phyloP scores from a whole-genome alignment of 768 basidiomycete species.

The Gautieria morchelliformis region DNA sequence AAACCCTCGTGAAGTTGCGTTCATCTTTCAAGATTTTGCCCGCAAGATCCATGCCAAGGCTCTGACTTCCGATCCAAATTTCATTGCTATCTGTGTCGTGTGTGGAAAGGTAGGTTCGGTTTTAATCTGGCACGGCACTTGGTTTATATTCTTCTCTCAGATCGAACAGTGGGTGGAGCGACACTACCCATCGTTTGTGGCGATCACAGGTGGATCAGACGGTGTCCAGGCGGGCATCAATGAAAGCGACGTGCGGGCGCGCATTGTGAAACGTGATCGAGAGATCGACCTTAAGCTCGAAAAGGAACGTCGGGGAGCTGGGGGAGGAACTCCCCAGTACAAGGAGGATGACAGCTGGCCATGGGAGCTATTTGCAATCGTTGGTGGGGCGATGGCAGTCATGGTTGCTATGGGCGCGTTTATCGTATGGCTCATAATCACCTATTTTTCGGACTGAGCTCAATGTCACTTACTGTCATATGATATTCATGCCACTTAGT shows the following conservation, averaged over 20 bases:
- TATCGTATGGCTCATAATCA: slow-evolving; percentile 8
- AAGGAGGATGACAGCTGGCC: slow-evolving; percentile 5
- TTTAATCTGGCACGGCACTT: neutral
- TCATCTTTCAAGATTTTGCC: slow-evolving; percentile 77
- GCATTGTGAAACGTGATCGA: slow-evolving; percentile 37
- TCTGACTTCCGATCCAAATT: slow-evolving; percentile 75
- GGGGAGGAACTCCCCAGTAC: neutral
- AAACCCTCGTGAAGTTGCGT: slow-evolving; percentile 85
- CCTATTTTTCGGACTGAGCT: neutral
- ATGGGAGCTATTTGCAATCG: slow-evolving; percentile 9
- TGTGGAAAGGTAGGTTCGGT: slow-evolving; percentile 61
- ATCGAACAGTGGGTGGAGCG: slow-evolving; percentile 94
- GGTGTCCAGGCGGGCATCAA: slow-evolving; percentile 13
- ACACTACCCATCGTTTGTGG: slow-evolving; percentile 87
- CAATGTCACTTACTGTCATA: neutral
- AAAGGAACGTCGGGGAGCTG: neutral
- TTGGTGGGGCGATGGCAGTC: slow-evolving; percentile 5
- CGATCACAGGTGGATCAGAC: slow-evolving; percentile 19
- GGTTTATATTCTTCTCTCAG: slow-evolving; percentile 20
- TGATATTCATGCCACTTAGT: neutral
- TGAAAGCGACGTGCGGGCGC: slow-evolving; percentile 40
- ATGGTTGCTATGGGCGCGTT: slow-evolving; percentile 2
- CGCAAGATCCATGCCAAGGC: slow-evolving; percentile 78
- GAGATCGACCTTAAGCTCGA: slow-evolving; percentile 22
- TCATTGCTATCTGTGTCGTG: slow-evolving; percentile 70